Percentiles rank a stretch among this genome's conserved stretches.
Conservation (phyloP, 257 asterid species). For the Nicotiana attenuata region DNA sequence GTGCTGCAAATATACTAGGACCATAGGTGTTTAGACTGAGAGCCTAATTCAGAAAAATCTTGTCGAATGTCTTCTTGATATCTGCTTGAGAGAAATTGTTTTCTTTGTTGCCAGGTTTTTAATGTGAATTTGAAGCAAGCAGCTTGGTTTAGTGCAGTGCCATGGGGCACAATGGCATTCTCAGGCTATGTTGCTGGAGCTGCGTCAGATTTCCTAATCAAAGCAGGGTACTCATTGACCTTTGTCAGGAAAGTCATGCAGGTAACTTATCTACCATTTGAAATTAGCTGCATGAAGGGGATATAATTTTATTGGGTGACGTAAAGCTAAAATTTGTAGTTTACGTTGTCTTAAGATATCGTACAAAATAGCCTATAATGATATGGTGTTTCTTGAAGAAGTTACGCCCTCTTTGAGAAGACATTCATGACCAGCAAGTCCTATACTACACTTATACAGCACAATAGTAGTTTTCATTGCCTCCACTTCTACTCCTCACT, state of each 20-base stretch:
- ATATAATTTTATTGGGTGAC: neutral
- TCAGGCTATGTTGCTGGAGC: conserved; percentile 93
- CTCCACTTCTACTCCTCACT: neutral
- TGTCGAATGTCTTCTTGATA: neutral
- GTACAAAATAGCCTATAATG: neutral
- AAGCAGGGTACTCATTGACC: conserved; percentile 61
- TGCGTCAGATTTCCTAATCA: conserved; percentile 65
- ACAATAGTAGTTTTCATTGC: neutral
- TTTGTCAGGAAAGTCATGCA: conserved; percentile 84
- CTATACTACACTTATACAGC: neutral
- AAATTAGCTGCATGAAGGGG: neutral
- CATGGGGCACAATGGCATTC: conserved; percentile 98
- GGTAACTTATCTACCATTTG: conserved; percentile 29
- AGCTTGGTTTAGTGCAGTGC: conserved; percentile 99
- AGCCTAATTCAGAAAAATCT: neutral
- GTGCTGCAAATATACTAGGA: neutral
- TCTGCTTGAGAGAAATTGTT: neutral
- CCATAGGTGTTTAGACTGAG: neutral
- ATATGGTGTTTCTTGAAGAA: neutral
- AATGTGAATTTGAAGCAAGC: conserved; percentile 90
- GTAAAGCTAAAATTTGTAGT: neutral
- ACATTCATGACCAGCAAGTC: neutral
- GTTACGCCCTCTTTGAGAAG: neutral
- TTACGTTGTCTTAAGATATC: neutral
- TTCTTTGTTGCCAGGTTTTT: conserved; percentile 45